Evolutionary conservation across 306 rosid genomes (phyloP), one percentile per base, ranked within the genome.

Genomic region (Begonia loranthoides): DNA sequence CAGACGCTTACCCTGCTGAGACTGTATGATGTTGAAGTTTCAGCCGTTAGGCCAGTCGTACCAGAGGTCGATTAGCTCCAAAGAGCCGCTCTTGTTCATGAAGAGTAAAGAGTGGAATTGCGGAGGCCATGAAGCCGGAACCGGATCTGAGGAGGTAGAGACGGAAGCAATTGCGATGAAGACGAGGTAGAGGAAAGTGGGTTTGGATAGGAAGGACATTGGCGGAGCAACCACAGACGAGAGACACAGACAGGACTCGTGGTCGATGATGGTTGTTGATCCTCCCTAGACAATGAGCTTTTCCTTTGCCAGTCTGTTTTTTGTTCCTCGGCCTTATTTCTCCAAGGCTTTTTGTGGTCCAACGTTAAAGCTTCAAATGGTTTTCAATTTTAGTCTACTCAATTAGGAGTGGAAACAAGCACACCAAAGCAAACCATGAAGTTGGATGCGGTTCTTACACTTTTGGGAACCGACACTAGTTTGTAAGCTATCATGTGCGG

Each of bases 401-500:
- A n/a, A n/a, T n/a, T n/a, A n/a, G n/a, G n/a, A n/a, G n/a, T n/a
- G n/a, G n/a, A n/a, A n/a, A 80, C 88, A 75, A 86, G 82, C 62
- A 80, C 93, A 6, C 92, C 74, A 64, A 94, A 73, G 70, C 92
- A 80, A 54, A 86, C 84, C 92, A 83, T 82, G 41, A 92, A n/a
- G n/a, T n/a, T n/a, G n/a, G n/a, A n/a, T n/a, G n/a, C n/a, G n/a
- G n/a, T n/a, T n/a, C n/a, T n/a, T n/a, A n/a, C n/a, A n/a, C n/a
- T n/a, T n/a, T n/a, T n/a, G n/a, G n/a, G n/a, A n/a, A n/a, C n/a
- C n/a, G n/a, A n/a, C n/a, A n/a, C n/a, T n/a, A n/a, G n/a, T n/a
- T n/a, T n/a, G n/a, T n/a, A n/a, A n/a, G n/a, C n/a, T n/a, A n/a
- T n/a, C n/a, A n/a, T n/a, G n/a, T n/a, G n/a, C n/a, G n/a, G n/a